Evolutionary conservation across 176 grass and related monocot genomes (phyloP), one percentile per base, ranked within the genome.

Genomic region (Hsuehochloa calcarea): DNA sequence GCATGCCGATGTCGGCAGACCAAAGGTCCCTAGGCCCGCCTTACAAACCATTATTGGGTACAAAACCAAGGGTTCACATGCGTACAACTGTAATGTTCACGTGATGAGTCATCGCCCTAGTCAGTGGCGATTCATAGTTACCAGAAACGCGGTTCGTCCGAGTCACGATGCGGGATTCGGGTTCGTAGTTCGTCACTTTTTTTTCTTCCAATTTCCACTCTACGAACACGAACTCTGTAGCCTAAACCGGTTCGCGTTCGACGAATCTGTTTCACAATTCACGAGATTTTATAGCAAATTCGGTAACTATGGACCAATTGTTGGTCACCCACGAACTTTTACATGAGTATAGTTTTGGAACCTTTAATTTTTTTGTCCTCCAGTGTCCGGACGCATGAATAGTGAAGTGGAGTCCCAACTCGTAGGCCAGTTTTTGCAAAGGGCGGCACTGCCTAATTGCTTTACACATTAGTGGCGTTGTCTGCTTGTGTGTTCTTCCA

Each of bases 381-480:
- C 10, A 63, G 25, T 14, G 60, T 29, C 5, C 13, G 19, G 38
- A 64, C 47, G 59, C 76, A 35, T 47, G 60, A 49, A 49, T n/a
- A 49, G 60, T n/a, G 17, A 47, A 65, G 77, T 79, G 77, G 77
- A 79, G 77, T 79, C 60, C 77, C 35, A 45, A 50, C 77, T 79
- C 77, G 76, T 27, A 15, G 26, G 3, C 61, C 43, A 50, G 26
- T n/a, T 79, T 15, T n/a, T 14, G 77, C 77, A 49, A 79, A 7
- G 25, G 59, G 41, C 23, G 10, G 59, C 10, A 63, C 43, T 52
- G 46, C 15, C 20, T 75, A 38, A 19, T 31, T 12, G 70, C 31
- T 74, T 74, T 84, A 49, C 69, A 74, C 71, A 56, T 43, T 43
- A 58, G 44, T 55, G 65, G 15, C 23, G 8, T 6, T 58, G 70